Percentiles rank a stretch among this genome's conserved stretches.
These are phyloP conservation scores for Aspergillus haitiensis DNA, from an alignment of 495 filamentous ascomycete species.

Conservation along the genomic window DNA sequence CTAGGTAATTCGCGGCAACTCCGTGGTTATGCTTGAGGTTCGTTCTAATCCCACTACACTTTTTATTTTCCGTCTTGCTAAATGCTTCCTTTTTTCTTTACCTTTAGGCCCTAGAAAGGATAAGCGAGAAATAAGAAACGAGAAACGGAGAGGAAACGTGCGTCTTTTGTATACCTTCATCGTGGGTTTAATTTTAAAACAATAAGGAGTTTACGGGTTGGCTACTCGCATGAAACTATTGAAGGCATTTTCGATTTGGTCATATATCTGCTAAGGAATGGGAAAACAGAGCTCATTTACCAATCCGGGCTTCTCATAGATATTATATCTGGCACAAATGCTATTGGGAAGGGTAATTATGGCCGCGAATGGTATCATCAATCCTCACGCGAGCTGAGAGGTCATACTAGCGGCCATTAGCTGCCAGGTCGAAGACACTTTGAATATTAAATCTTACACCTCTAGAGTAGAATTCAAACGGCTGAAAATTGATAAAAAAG, in stretches of 20 bases:
- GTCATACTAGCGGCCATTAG: background rate
- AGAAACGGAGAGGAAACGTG: conserved; percentile 21
- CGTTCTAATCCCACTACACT: conserved; percentile 14
- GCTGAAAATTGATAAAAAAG: conserved; percentile 14
- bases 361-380: background rate
- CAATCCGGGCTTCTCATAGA: background rate
- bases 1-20: conserved; percentile 85
- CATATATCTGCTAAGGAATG: conserved; percentile 28
- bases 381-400: conserved; percentile 2
- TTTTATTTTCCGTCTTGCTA: conserved; percentile 16
- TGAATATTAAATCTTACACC: conserved; percentile 1
- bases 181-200: conserved; percentile 31
- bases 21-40: conserved; percentile 93
- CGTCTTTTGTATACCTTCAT: conserved; percentile 27
- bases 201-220: conserved; percentile 45
- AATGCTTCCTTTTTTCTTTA: conserved; percentile 16
- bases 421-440: conserved; percentile 11
- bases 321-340: background rate
- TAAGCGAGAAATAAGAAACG: conserved; percentile 48
- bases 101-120: conserved; percentile 58
- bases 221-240: conserved; percentile 44
- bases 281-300: conserved; percentile 9
- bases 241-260: conserved; percentile 34
- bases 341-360: background rate
- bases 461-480: conserved; percentile 14